Base-by-base conservation (phyloP, 176 grass and related monocot genomes). In the Oryza punctata region DNA sequence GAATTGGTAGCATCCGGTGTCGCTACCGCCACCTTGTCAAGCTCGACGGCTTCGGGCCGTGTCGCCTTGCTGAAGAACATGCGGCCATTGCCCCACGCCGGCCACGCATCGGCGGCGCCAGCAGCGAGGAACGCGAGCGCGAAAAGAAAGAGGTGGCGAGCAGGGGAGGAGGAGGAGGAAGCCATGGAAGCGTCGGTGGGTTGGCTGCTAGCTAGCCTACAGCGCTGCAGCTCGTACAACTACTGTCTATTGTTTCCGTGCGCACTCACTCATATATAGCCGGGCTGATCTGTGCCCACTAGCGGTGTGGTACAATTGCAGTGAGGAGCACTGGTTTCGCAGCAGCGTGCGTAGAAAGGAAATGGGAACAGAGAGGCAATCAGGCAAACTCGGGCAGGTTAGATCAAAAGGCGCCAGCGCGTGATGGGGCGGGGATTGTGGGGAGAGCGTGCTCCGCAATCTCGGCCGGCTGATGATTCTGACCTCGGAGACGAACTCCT, bases 61-160 rank as follows among this genome's bases (percentile, higher is more conserved):
- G 79, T 41, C 68, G 75, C 82, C 88, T 86, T 90, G 88, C 88
- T 83, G 73, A 83, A 90, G 79, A 86, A 83, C 25, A 90, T 19
- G 73, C 78, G 83, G 73, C 46, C 88, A 21, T 44, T 16, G 14
- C 46, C 46, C 46, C 46, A 49, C 82, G 49, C 15, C 74, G 52
- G 52, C 88, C 88, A 90, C 26, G 88, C 79, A 5, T 72, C 74
- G 3, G 80, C 59, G 59, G 72, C 9, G 5, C 76, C 25, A 10
- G 67, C 79, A 3, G 63, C 32, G 71, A 66, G 12, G 32, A 70
- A 19, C 32, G 45, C 35, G 33, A 90, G 9, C 72, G 73, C 72
- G 8, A 82, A 9, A 10, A 90, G 73, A 27, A 70, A 7, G 78
- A 82, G 73, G 67, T 19, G 79, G 46, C 18, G 69, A 6, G 67